phyloP scores from a whole-genome alignment of 805 yeast species.

The Zygosaccharomyces bailii region DNA sequence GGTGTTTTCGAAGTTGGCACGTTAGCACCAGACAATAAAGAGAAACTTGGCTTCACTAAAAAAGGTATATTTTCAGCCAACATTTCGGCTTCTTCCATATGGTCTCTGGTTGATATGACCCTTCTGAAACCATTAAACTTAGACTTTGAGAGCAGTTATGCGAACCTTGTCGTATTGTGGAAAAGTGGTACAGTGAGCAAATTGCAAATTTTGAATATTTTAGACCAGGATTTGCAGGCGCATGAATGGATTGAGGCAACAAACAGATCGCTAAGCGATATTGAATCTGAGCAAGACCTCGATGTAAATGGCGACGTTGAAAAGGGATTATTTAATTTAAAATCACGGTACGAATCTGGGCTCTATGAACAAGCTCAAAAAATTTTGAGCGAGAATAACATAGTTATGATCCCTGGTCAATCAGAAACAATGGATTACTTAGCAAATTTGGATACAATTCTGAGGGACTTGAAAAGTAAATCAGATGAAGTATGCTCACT shows the following conservation, averaged over 20 bases:
- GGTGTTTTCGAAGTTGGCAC: conserved; percentile 44
- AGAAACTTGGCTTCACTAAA: conserved; percentile 13
- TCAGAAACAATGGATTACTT: conserved; percentile 49
- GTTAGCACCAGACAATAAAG: conserved; percentile 20
- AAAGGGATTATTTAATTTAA: conserved; percentile 44
- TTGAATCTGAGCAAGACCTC: conserved; percentile 41
- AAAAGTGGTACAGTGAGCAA: conserved; percentile 58
- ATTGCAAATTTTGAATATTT: conserved; percentile 37
- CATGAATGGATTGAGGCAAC: conserved; percentile 30
- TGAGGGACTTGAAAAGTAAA: conserved; percentile 64
- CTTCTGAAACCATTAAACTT: conserved; percentile 25
- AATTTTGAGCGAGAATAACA: conserved; percentile 25
- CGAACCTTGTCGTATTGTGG: conserved; percentile 50
- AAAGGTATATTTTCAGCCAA: conserved; percentile 23
- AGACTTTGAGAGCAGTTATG: conserved; percentile 18
- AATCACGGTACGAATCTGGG: conserved; percentile 51
- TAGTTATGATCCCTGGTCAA: conserved; percentile 21
- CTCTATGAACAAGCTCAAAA: conserved; percentile 47
- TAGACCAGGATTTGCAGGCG: conserved; percentile 24
- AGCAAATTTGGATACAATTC: conserved; percentile 65
- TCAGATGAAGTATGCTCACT: conserved; percentile 59
- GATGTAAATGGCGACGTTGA: conserved; percentile 47
- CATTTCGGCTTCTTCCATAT: conserved; percentile 30
- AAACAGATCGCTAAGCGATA: conserved; percentile 31
- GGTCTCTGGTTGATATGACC: conserved; percentile 34